Conservation (phyloP, 441 rosid genomes). For the Sinapis alba region DNA sequence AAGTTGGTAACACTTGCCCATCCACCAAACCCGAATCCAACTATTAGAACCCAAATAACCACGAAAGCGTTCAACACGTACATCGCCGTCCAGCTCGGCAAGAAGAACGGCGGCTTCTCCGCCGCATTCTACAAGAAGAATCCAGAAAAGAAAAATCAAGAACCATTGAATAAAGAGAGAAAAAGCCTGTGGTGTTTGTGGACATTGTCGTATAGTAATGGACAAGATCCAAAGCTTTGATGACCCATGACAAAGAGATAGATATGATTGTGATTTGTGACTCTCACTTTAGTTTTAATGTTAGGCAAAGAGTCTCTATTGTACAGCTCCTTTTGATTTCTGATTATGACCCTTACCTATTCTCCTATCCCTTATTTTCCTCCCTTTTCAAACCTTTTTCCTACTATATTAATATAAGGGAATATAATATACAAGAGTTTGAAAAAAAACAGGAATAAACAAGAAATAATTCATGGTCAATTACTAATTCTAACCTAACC, state of each 20-base stretch:
- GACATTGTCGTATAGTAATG: constrained; percentile 37
- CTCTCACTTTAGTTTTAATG: constrained; percentile 36
- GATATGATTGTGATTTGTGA: constrained; percentile 40
- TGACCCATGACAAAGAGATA: constrained; percentile 29
- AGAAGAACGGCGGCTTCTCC: constrained; percentile 89
- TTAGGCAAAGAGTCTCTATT: constrained; percentile 37
- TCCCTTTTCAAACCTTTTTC: constrained; percentile 16
- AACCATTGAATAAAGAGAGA: background rate
- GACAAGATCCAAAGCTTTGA: constrained; percentile 38
- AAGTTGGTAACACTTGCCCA: constrained; percentile 97
- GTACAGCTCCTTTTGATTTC: constrained; percentile 33
- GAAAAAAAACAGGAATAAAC: background rate
- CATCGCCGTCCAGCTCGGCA: constrained; percentile 95
- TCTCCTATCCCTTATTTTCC: constrained; percentile 37
- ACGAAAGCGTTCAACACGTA: constrained; percentile 66
- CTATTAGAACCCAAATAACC: constrained; percentile 79
- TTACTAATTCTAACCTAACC: constrained; percentile 31
- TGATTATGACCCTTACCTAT: constrained; percentile 43
- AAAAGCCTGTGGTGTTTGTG: background rate
- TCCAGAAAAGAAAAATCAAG: constrained; percentile 48
- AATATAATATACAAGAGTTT: background rate
- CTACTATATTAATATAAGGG: background rate
- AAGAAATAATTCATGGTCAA: constrained; percentile 17
- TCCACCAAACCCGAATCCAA: constrained; percentile 97
- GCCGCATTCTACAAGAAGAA: constrained; percentile 75